Evolutionary conservation across 352 stramenopile genomes (phyloP), one percentile per base, ranked within the genome.

Genomic region (Thalassiosira pacifica): DNA sequence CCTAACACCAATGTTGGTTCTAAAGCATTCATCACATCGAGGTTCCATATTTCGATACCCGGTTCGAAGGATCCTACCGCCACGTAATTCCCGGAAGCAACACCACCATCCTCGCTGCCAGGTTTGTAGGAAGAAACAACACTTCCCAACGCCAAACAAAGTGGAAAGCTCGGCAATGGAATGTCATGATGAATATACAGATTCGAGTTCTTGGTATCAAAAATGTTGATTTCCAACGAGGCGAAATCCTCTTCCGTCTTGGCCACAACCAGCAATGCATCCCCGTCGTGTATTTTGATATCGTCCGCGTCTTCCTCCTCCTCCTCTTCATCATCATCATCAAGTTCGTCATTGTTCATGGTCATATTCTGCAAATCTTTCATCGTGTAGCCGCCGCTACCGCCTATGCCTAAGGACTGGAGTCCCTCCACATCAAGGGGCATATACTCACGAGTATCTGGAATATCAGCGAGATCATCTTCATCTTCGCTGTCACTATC

Each of bases 161-260:
- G 92, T 27, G 98, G 98, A 88, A 99, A 99, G 18, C 98, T 97
- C 2, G 98, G 97, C 42, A 99, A 89, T 59, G 98, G 97, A 91
- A 99, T 99, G 88, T 99, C 98, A 93, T 99, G 98, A 93, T 99
- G 98, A 42, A 99, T 97, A 91, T 99, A 99, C 64, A 99, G 88
- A 78, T 98, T 98, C 8, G 97, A 97, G 10, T 95, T 97, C 75
- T 98, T 93, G 70, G 98, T 95, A 79, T 99, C 98, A 90, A 99
- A 99, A 4, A 99, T 96, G 78, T 99, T 97, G 75, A 99, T 95
- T 89, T 99, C 98, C 27, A 99, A 93, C 63, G 97, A 97, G 82
- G 97, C 99, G 87, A 98, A 99, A 86, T 99, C 98, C 67, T 96
- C 97, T 82, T 99, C 98, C 16, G 98, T 99, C 86, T 97, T 98